Evolutionary conservation across 2,329 filamentous ascomycete species (phyloP).

Genomic region (Paecilomyces dactylethromorphus): DNA sequence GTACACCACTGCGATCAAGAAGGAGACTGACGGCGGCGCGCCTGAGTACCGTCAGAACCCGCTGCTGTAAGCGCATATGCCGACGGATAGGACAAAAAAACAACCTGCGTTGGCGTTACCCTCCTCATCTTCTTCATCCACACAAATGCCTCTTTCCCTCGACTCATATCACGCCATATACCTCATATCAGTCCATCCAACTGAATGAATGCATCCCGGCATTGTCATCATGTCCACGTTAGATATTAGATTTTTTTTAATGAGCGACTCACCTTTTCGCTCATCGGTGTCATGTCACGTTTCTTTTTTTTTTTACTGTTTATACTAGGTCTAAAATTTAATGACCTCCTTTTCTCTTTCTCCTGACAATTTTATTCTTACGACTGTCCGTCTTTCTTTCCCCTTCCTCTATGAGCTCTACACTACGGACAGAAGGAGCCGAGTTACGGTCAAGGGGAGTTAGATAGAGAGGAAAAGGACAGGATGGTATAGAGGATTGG

Average conservation of each 20-base stretch:
- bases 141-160: background rate
- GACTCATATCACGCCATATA: background rate
- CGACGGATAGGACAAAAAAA: background rate
- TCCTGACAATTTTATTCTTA: background rate
- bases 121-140: background rate
- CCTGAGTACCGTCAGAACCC: constrained; percentile 59
- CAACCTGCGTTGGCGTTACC: background rate
- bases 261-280: background rate
- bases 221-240: background rate
- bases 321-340: background rate
- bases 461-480: background rate
- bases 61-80: constrained; percentile 43
- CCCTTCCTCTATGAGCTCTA: background rate
- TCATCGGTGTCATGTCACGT: background rate
- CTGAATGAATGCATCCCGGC: background rate
- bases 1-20: constrained; percentile 31
- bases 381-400: background rate
- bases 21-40: constrained; percentile 41
- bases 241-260: background rate
- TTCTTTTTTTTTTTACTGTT: background rate
- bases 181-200: background rate
- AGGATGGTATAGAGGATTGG: background rate
- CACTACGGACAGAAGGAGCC: too few relatives aligned
- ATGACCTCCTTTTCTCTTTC: background rate
- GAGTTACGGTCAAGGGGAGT: background rate